These are phyloP conservation scores for Didymella pomorum DNA, from an alignment of 2,329 filamentous ascomycete genomes.

Conservation along the genomic window DNA sequence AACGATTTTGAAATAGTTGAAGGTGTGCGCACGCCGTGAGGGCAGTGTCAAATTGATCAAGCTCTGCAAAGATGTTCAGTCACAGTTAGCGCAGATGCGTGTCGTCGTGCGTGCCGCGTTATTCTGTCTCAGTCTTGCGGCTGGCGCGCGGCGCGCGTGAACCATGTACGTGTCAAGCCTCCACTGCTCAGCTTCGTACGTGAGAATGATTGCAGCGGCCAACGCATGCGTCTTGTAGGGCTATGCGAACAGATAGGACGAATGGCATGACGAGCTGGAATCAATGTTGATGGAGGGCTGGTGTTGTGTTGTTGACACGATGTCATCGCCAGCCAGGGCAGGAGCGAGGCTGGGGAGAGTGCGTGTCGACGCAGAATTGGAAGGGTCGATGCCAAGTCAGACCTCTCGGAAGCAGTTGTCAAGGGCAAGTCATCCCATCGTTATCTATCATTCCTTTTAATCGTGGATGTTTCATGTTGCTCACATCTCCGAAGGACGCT, in stretches of 20 bases:
- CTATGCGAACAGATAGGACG: slow-evolving; percentile 35
- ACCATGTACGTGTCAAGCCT: slow-evolving; percentile 45
- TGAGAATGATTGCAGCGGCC: slow-evolving; percentile 20
- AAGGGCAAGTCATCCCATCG: not conserved
- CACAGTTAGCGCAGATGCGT: not conserved
- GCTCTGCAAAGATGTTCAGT: not conserved
- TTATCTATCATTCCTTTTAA: not conserved
- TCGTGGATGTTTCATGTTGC: not conserved
- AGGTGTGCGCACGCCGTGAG: not conserved
- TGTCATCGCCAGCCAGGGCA: not conserved
- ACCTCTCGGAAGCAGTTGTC: no score
- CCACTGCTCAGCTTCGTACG: not conserved
- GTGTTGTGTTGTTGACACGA: slow-evolving; percentile 9
- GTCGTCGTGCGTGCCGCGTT: not conserved
- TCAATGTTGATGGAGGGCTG: slow-evolving; percentile 14
- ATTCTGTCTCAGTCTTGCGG: slow-evolving; percentile 14
- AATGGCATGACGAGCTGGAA: slow-evolving; percentile 19
- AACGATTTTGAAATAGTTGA: not conserved
- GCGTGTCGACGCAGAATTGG: not conserved
- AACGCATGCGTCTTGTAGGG: slow-evolving; percentile 31
- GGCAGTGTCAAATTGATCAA: no score
- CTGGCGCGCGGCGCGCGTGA: slow-evolving; percentile 37
- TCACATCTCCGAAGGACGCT: not conserved
- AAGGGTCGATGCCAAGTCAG: not conserved
- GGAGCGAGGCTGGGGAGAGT: not conserved